Percentiles rank a stretch among this genome's conserved stretches.
phyloP scores from a whole-genome alignment of 345 rosid genomes.

The Rubroshorea leprosula region DNA sequence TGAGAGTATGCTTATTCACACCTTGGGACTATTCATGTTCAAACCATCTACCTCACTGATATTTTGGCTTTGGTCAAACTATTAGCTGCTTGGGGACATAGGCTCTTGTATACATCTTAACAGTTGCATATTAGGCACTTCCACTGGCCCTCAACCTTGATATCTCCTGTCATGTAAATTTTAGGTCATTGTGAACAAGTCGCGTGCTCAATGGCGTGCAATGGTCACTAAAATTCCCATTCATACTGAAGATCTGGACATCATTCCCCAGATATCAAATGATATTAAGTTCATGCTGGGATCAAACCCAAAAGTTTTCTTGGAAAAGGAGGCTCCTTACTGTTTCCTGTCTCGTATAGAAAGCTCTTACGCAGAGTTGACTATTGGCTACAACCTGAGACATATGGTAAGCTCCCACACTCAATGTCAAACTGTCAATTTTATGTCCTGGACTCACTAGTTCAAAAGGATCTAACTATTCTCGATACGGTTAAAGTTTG shows the following conservation, averaged over 20 bases:
- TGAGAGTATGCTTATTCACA: background rate
- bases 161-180: slow-evolving; percentile 4
- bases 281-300: slow-evolving; percentile 62
- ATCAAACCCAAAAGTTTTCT: slow-evolving; percentile 59
- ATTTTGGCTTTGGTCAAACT: background rate
- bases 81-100: background rate
- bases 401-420: slow-evolving; percentile 44
- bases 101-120: slow-evolving; percentile 3
- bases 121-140: background rate
- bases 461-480: background rate
- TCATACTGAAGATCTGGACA: slow-evolving; percentile 57
- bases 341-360: slow-evolving; percentile 75
- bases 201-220: slow-evolving; percentile 78
- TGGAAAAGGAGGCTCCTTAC: slow-evolving; percentile 78
- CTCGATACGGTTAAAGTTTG: background rate
- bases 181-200: slow-evolving; percentile 85
- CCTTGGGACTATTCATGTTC: background rate
- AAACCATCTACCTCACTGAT: background rate
- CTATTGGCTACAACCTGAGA: slow-evolving; percentile 81
- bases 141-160: no score
- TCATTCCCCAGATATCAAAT: slow-evolving; percentile 61
- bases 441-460: background rate
- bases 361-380: slow-evolving; percentile 61
- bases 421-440: background rate
- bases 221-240: slow-evolving; percentile 60